A percentile compares a stretch with the other conserved stretches of the same genome.
These are phyloP conservation scores for Xylaria polymorpha DNA, from an alignment of 2,329 filamentous ascomycete species.

Conservation along the genomic window DNA sequence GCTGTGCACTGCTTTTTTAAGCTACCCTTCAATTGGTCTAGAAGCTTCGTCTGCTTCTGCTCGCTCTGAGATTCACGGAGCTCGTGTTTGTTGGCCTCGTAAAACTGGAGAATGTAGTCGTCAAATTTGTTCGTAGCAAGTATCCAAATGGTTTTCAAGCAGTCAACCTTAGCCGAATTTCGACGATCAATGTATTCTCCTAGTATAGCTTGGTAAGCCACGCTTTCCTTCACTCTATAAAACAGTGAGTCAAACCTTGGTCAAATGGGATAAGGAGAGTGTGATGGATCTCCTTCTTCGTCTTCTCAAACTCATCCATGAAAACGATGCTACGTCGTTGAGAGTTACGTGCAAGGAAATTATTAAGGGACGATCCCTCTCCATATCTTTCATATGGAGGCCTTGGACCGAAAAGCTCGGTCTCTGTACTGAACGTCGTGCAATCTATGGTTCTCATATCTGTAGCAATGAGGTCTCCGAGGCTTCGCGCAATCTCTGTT, in stretches of 20 bases:
- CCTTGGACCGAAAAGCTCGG: slow-evolving; percentile 58
- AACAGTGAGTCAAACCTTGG: slow-evolving; percentile 50
- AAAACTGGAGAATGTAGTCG: slow-evolving; percentile 55
- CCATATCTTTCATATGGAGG: slow-evolving; percentile 51
- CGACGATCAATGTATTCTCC: slow-evolving; percentile 56
- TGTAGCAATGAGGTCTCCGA: slow-evolving; percentile 55
- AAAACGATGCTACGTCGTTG: slow-evolving; percentile 58
- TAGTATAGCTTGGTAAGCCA: slow-evolving; percentile 25
- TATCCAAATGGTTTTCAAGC: slow-evolving; percentile 61
- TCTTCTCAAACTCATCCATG: slow-evolving; percentile 65
- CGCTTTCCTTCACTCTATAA: not conserved
- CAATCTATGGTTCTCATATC: slow-evolving; percentile 55
- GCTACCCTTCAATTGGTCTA: slow-evolving; percentile 31
- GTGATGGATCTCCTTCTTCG: slow-evolving; percentile 53
- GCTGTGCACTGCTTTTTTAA: slow-evolving; percentile 35
- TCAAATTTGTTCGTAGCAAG: slow-evolving; percentile 60
- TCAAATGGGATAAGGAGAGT: slow-evolving; percentile 59
- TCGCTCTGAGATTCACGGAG: slow-evolving; percentile 27
- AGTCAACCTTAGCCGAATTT: slow-evolving; percentile 51
- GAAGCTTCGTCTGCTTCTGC: slow-evolving; percentile 26
- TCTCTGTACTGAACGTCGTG: slow-evolving; percentile 52
- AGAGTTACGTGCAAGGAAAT: slow-evolving; percentile 56
- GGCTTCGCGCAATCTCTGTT: slow-evolving; percentile 59
- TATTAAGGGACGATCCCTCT: slow-evolving; percentile 58
- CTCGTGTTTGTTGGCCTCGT: slow-evolving; percentile 23